Percentiles rank a stretch among this genome's conserved stretches.
Evolutionary conservation across 768 basidiomycete genomes (phyloP).

Genomic region (Fistulinella prunicolor): DNA sequence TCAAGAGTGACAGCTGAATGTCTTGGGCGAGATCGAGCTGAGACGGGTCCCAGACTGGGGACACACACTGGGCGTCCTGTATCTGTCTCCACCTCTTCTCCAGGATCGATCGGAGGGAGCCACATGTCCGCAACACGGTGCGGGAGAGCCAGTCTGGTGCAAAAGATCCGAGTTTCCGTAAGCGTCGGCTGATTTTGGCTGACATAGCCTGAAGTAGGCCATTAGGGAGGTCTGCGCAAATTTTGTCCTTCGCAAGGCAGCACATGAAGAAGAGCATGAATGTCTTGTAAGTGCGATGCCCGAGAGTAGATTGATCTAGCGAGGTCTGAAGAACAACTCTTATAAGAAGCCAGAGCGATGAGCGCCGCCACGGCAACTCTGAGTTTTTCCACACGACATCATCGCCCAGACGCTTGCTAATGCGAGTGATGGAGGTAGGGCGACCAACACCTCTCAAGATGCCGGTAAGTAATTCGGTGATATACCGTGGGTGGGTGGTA

Average conservation of each 20-base stretch:
- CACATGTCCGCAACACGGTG: background rate
- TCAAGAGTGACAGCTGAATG: too few relatives aligned
- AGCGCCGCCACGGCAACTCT: conserved; percentile 22
- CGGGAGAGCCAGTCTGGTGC: background rate
- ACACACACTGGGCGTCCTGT: conserved; percentile 25
- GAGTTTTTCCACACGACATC: conserved; percentile 5
- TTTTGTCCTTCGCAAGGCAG: background rate
- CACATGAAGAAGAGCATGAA: background rate
- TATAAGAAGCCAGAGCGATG: background rate
- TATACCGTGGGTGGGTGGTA: background rate
- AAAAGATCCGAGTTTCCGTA: background rate
- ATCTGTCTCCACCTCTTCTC: conserved; percentile 36
- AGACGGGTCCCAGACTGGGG: conserved; percentile 31
- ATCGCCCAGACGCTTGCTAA: conserved; percentile 5
- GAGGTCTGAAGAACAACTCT: background rate
- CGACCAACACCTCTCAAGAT: background rate
- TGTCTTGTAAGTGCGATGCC: background rate
- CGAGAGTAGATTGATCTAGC: background rate
- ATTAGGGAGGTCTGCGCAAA: background rate
- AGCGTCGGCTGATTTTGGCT: background rate
- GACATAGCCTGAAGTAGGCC: background rate
- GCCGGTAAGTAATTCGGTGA: background rate
- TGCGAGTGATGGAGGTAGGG: conserved; percentile 7
- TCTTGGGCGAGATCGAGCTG: conserved; percentile 17
- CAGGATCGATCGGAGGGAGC: conserved; percentile 17